These are phyloP conservation scores for Serendipita sp. DNA, from an alignment of 768 basidiomycete genomes.

Conservation along the genomic window DNA sequence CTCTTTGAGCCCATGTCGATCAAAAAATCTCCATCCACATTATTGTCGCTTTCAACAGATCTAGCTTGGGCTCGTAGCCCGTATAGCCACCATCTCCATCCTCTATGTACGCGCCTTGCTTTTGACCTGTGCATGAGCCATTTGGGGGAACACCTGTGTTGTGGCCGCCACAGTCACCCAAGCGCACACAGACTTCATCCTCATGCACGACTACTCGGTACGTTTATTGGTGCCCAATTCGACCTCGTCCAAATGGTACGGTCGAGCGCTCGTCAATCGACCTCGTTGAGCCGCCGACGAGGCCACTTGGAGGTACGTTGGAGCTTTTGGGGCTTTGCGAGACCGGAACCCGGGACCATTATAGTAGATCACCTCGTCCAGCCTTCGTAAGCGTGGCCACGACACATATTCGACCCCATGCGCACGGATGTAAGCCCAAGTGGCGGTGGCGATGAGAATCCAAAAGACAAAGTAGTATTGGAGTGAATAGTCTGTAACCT, in stretches of 20 bases:
- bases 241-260: constrained; percentile 43
- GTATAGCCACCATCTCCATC: too few species aligned
- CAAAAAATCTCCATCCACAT: too few species aligned
- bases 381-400: constrained; percentile 79
- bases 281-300: not conserved
- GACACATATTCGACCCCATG: constrained; percentile 90
- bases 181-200: not conserved
- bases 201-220: constrained; percentile 31
- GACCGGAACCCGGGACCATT: constrained; percentile 78
- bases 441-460: constrained; percentile 43
- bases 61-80: too few species aligned
- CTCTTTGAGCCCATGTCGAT: too few species aligned
- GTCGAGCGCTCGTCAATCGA: constrained; percentile 3
- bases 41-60: too few species aligned
- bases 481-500: constrained; percentile 59
- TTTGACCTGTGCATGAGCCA: too few species aligned
- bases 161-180: too few species aligned
- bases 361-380: constrained; percentile 63
- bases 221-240: constrained; percentile 75
- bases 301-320: not conserved
- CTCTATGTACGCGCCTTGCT: too few species aligned
- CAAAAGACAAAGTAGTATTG: constrained; percentile 75
- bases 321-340: constrained; percentile 15
- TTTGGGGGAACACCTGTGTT: too few species aligned
- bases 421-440: constrained; percentile 57